A percentile compares a stretch with the other conserved stretches of the same genome.
These are phyloP conservation scores for Gyromitra esculenta DNA, from an alignment of 2,329 filamentous ascomycete genomes.

Conservation along the genomic window DNA sequence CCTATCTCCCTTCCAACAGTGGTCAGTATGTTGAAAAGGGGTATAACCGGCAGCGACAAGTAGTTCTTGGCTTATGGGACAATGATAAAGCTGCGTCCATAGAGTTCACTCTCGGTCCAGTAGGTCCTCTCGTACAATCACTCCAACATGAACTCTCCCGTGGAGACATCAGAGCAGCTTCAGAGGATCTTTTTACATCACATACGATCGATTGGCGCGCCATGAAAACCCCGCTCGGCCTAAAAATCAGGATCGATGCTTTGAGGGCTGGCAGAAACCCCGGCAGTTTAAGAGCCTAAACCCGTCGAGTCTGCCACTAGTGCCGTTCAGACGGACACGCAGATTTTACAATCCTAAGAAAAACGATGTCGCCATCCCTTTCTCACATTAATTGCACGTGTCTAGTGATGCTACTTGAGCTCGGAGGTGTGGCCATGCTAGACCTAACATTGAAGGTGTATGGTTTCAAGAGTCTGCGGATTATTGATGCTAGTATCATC, in stretches of 20 bases:
- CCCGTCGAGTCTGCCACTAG: neutral
- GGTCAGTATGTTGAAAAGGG: neutral
- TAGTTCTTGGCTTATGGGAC: neutral
- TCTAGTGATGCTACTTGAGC: constrained; percentile 59
- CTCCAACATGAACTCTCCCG: constrained; percentile 61
- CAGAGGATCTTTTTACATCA: constrained; percentile 59
- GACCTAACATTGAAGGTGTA: constrained; percentile 61
- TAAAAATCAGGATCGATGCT: constrained; percentile 13
- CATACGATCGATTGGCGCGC: constrained; percentile 61
- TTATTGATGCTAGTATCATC: constrained; percentile 62
- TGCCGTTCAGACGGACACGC: neutral
- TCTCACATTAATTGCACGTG: constrained; percentile 20
- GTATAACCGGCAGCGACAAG: constrained; percentile 1
- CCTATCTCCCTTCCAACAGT: neutral
- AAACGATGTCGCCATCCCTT: constrained; percentile 1
- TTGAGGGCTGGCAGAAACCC: neutral
- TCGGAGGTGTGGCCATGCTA: constrained; percentile 59
- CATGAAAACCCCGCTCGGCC: constrained; percentile 36
- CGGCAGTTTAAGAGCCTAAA: neutral
- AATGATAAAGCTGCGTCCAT: neutral
- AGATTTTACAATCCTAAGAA: constrained; percentile 8
- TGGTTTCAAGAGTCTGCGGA: constrained; percentile 60
- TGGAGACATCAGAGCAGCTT: constrained; percentile 61
- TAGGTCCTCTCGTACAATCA: neutral
- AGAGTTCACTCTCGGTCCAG: neutral